A percentile compares a stretch with the other conserved stretches of the same genome.
Conservation (phyloP, 768 basidiomycete species). For the Suillus weaverae region DNA sequence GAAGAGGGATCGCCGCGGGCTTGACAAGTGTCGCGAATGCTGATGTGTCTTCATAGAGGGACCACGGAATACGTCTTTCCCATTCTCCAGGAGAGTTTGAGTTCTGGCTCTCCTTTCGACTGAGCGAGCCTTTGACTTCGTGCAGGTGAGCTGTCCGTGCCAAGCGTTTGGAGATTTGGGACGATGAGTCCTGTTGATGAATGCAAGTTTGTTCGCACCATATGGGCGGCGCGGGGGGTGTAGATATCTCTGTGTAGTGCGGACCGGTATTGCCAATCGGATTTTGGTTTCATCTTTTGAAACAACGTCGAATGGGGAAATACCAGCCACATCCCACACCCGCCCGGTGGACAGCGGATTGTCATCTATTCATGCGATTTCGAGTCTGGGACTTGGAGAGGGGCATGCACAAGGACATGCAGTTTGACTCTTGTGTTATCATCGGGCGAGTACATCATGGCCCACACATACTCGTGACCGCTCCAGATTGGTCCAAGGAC, state of each 20-base stretch:
- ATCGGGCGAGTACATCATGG: too few relatives aligned
- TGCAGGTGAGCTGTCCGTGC: conserved; percentile 70
- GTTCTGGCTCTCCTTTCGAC: conserved; percentile 13
- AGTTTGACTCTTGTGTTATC: too few relatives aligned
- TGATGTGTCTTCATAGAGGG: not conserved
- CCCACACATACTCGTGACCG: too few relatives aligned
- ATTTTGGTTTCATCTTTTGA: too few relatives aligned
- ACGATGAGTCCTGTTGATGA: conserved; percentile 12
- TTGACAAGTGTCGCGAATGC: conserved; percentile 1
- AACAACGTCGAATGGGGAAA: too few relatives aligned
- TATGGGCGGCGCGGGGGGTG: conserved; percentile 35
- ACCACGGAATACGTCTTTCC: conserved; percentile 23
- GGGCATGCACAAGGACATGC: too few relatives aligned
- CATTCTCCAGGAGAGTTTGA: conserved; percentile 12
- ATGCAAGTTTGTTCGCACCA: conserved; percentile 52
- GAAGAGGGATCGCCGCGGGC: conserved; percentile 8
- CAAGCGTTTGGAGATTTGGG: conserved; percentile 53
- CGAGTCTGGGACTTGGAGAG: too few relatives aligned
- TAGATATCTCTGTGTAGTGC: conserved; percentile 30
- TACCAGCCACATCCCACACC: too few relatives aligned
- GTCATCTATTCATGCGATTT: too few relatives aligned
- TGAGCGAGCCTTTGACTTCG: conserved; percentile 43
- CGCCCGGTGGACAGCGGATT: too few relatives aligned
- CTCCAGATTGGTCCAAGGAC: too few relatives aligned
- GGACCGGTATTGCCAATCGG: too few relatives aligned